Base-by-base conservation (phyloP, 179 eudicot genomes). In the Monotropa hypopitys region DNA sequence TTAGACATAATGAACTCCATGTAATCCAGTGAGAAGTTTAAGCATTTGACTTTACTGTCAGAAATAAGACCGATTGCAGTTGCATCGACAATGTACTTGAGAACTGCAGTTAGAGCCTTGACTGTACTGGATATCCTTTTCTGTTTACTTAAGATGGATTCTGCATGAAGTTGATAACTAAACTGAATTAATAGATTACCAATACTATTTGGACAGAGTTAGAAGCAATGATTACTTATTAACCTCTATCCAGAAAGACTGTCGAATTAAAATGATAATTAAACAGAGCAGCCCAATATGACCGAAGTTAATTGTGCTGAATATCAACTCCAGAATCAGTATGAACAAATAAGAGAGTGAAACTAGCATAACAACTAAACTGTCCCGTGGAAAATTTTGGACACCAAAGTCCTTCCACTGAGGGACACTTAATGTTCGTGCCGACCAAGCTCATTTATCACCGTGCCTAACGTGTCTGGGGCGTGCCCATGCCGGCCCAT, bases 81-180 rank as follows among this genome's bases (percentile, higher is more conserved):
- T 76, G 87, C 85, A 84, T 95, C 98, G 53, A 85, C 83, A 32
- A 86, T 83, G 78, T 84, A 93, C 86, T 91, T 95, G 78, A 93
- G 90, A 76, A 93, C 77, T 67, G 91, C 85, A 33, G 92, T 91
- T 61, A 90, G 86, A 73, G 87, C 83, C 90, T 90, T 93, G 83
- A 89, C 83, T 57, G 83, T 49, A 75, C 89, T 88, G 73, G 82
- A 65, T 74, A 86, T 78, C 80, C 87, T 85, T 73, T 56, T 85
- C 75, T 80, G 83, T 76, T 80, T 85, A 20, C 84, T 70, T 62
- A 56, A 71, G 53, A 42, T 43, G 46, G 81, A 76, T 66, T 88
- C 97, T 94, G 65, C 81, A 70, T 33, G 56, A 67, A 78, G 51
- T 28, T 30, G 30, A 79, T 65, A 79, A 75, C 51, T 23, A 50